Base-by-base conservation (phyloP, 2,329 filamentous ascomycete species). In the Fusarium acutatum region DNA sequence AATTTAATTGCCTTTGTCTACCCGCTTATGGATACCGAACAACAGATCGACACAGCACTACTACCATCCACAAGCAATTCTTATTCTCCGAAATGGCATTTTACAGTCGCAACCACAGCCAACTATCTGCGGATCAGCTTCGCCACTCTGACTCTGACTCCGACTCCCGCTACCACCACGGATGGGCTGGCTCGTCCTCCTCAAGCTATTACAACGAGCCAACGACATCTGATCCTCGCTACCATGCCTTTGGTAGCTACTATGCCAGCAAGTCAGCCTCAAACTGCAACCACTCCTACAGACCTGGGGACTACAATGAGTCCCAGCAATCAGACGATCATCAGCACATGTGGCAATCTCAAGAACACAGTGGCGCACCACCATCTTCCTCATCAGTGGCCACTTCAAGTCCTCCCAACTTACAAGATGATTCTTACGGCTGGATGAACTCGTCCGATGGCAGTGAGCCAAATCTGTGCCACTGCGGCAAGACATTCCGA, bases 401-500 rank as follows among this genome's bases (percentile, higher is more conserved):
- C 43, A 73, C 74, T 37, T 77, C 76, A 13, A 69, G 67, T 52
- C 68, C 76, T 8, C 71, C 73, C 50, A 77, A 74, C 57, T 64
- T 71, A 32, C 64, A 66, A 24, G 76, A 77, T 4, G 76, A 78
- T 18, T 54, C 49, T n/a, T 69, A 65, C 47, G 60, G 54, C 49
- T 77, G 72, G 72, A 32, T 44, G 32, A 63, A 59, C 28, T 13
- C 67, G 9, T 35, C 43, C 15, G 75, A 77, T 4, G 40, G 52
- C 22, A 47, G 54, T 32, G 76, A 78, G 4, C 69, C 58, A 32
- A 70, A 71, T 24, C 38, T 53, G 24, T 78, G 76, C 44, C 75
- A 77, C 24, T 78, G 76, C 40, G 76, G 76, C 54, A 78, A 78
- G 50, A 64, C 62, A 13, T 78, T 78, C 44, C 74, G 76, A 64